Base-by-base conservation (phyloP, 1,284 basidiomycete genomes). In the Pascua sp. region DNA sequence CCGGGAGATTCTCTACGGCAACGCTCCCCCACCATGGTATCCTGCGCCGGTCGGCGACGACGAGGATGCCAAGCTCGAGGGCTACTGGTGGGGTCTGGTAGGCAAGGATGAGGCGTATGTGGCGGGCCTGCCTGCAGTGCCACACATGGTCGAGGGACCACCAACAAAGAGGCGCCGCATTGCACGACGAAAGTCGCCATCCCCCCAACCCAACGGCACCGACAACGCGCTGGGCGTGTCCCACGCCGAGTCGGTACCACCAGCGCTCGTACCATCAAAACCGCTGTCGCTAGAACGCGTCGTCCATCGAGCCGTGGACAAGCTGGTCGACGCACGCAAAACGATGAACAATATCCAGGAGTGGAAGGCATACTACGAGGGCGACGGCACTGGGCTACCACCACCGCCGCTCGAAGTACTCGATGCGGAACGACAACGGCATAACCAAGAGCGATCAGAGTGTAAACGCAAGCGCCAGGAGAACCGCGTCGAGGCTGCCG, bases 81-180 rank as follows among this genome's bases (percentile, higher is more conserved):
- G 67, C 8, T 62, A 61, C 38, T 77, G 75, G 75, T 77, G 73
- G 73, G 66, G 68, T 0, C 53, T 62, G n/a, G 60, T 70, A 37
- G 51, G 46, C 44, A 66, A 67, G 49, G 72, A 75, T 46, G 75
- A 76, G 18, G 55, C 68, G 15, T 68, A 71, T 40, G 62, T 68
- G 1, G 59, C 64, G 5, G 72, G 71, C 8, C 56, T 76, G 9
- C 76, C 76, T 0, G 57, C 65, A n/a, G 65, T 67, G 12, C 69
- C 71, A 2, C 36, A 32, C 16, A 76, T 77, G 76, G 63, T 55
- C 47, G 53, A 57, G 8, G 57, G 56, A 0, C 62, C 57, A 11
- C 40, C 59, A 42, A 45, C 46, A 9, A 59, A 59, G 42, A 49
- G 56, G 7, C 48, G 61, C 10, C 47, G 61, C 1, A 44, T 62